These are phyloP conservation scores for Pterocarpus macrocarpus DNA, from an alignment of 306 rosid genomes.

Conservation along the genomic window DNA sequence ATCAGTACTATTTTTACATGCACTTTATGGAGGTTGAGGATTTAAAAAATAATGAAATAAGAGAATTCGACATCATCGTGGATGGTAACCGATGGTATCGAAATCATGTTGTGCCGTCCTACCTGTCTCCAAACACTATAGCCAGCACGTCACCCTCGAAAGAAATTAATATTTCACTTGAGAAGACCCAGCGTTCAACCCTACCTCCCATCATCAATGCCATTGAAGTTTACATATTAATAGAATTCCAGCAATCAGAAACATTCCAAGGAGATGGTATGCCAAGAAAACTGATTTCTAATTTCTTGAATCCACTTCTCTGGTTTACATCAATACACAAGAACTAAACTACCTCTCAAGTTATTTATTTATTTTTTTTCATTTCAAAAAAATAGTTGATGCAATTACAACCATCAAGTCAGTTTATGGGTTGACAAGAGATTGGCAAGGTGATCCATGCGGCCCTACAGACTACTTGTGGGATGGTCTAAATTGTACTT, in stretches of 20 bases:
- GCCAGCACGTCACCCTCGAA: not conserved
- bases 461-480: slow-evolving; percentile 53
- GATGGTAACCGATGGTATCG: slow-evolving; percentile 1
- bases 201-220: slow-evolving; percentile 58
- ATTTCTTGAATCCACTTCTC: not conserved
- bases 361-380: no score
- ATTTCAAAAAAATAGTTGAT: slow-evolving; percentile 44
- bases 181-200: slow-evolving; percentile 39
- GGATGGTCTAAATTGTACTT: slow-evolving; percentile 61
- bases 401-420: slow-evolving; percentile 60
- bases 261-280: slow-evolving; percentile 53
- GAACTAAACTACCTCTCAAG: no score
- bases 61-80: slow-evolving; percentile 40
- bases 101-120: not conserved
- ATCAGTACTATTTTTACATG: slow-evolving; percentile 43
- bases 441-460: slow-evolving; percentile 75
- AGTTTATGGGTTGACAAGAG: slow-evolving; percentile 52
- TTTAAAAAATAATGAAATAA: slow-evolving; percentile 38
- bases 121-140: accelerated
- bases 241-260: slow-evolving; percentile 18
- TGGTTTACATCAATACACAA: not conserved
- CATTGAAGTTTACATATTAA: slow-evolving; percentile 39
- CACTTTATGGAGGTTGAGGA: slow-evolving; percentile 49
- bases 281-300: not conserved
- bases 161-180: not conserved